Conservation (phyloP, 257 asterid genomes). For the Datura wrightii region DNA sequence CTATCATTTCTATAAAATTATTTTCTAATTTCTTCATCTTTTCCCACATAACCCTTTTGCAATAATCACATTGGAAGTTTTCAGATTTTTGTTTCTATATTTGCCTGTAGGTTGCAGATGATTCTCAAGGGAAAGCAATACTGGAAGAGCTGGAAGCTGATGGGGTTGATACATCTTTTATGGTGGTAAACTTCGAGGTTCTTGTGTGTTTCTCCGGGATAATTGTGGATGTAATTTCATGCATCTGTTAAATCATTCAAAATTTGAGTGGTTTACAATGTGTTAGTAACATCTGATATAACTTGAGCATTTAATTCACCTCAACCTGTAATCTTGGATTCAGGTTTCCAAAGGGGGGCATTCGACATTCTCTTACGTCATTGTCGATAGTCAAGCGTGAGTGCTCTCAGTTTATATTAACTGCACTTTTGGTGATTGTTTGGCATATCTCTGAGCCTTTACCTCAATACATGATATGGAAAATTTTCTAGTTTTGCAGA, state of each 20-base stretch:
- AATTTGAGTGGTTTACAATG: neutral
- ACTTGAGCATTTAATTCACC: neutral
- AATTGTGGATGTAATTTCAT: neutral
- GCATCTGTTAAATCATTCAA: neutral
- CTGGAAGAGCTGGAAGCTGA: conserved; percentile 83
- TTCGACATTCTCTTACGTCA: conserved; percentile 89
- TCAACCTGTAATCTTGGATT: neutral
- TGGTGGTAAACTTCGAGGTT: conserved; percentile 52
- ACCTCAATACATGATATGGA: neutral
- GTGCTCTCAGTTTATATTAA: conserved; percentile 41
- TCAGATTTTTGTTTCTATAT: neutral
- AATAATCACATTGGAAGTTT: neutral
- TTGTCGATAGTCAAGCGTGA: conserved; percentile 89
- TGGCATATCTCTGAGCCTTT: neutral
- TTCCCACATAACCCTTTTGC: neutral
- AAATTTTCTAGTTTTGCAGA: neutral
- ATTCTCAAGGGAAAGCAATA: conserved; percentile 87
- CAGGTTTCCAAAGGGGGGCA: conserved; percentile 94
- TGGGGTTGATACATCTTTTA: conserved; percentile 81
- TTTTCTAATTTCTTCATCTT: neutral
- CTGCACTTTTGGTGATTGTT: neutral
- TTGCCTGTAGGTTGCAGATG: conserved; percentile 77
- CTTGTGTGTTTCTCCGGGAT: conserved; percentile 1
- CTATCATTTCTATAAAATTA: neutral
- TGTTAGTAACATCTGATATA: neutral